Base-by-base conservation (phyloP, 2,329 filamentous ascomycete genomes). In the Pyrenochaeta sp. region DNA sequence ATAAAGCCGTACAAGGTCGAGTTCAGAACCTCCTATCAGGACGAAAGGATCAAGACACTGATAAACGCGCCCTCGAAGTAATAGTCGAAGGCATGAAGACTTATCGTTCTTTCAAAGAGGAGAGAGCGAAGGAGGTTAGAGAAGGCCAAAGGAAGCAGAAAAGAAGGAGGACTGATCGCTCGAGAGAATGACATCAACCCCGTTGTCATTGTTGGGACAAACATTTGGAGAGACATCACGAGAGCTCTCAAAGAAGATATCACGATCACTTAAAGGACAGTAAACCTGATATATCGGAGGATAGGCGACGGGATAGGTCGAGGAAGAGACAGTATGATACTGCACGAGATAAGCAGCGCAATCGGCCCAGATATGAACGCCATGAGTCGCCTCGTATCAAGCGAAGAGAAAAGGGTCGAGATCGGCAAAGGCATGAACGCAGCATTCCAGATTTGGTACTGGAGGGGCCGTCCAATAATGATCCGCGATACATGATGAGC, bases 71-170 rank as follows among this genome's bases (percentile, higher is more conserved):
- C 2, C 14, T 69, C 0, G 67, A 69, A 45, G 62, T 53, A 2
- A 47, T 66, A 0, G 50, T 67, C 18, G 67, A 71, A 36, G 60
- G 54, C 2, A 7, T 66, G 2, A 61, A 45, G 42, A 57, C 67
- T 7, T 68, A 67, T 40, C 45, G 60, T 1, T 12, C 58, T 14
- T 40, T 51, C 3, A 54, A 58, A 36, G 55, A 69, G n/a, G 53
- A 60, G 23, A 30, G 61, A 35, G 50, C 27, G 1, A 21, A 31
- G 9, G 33, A 52, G 35, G 48, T 31, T 6, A 56, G 15, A 32
- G 27, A 42, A 42, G 40, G 21, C 30, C 18, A 39, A 31, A 42
- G 9, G 27, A 36, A 20, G 6, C n/a, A 20, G 18, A 15, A 21
- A 39, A n/a, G 32, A 5, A 43, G 18, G 27, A 39, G 32, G 49